Base-by-base conservation (phyloP, 208 protist species). In the Herpetomonas muscarum region DNA sequence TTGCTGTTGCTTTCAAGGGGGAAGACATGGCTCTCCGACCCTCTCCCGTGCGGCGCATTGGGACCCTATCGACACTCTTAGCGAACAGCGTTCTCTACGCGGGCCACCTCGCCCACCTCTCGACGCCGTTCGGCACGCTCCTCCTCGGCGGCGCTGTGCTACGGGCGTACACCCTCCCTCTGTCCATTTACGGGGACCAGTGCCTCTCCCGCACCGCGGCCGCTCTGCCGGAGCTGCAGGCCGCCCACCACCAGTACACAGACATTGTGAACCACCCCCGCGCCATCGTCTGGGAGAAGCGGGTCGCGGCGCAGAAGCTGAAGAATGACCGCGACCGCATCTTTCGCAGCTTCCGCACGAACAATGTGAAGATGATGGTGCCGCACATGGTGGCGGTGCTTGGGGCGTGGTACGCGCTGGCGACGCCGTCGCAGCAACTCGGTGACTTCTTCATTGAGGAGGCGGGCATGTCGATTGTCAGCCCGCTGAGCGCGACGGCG, bases 301-400 rank as follows among this genome's bases (percentile, higher is more conserved):
- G 82, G 12, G 81, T 93, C 2, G 83, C 81, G 0, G 65, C 75
- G 25, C 79, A 92, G 67, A 92, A 93, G 58, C 68, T 95, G 10
- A 79, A 85, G 60, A 84, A 86, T 52, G 83, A 93, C 52, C 82
- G 85, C n/a, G 70, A 79, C 15, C 73, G 81, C 49, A 87, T 95
- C 51, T 91, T 92, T 48, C 70, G 74, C 30, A 76, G 46, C 45
- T 56, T 90, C 60, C 73, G 67, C 49, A 90, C 81, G 5, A 89
- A 80, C 62, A 95, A 95, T 55, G 46, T 87, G 19, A 75, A 80
- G 50, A 83, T 92, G 55, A 65, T 76, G 1, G 58, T 69, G 15
- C 89, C 81, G 10, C 73, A 90, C 36, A 28, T 61, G 15, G 56
- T 62, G 5, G 67, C 52, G 12, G 31, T 66, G 24, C 30, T 62